Percentiles rank a stretch among this genome's conserved stretches.
Evolutionary conservation across 73 alveolate species (phyloP).

Genomic region (Durusdinium trenchii): DNA sequence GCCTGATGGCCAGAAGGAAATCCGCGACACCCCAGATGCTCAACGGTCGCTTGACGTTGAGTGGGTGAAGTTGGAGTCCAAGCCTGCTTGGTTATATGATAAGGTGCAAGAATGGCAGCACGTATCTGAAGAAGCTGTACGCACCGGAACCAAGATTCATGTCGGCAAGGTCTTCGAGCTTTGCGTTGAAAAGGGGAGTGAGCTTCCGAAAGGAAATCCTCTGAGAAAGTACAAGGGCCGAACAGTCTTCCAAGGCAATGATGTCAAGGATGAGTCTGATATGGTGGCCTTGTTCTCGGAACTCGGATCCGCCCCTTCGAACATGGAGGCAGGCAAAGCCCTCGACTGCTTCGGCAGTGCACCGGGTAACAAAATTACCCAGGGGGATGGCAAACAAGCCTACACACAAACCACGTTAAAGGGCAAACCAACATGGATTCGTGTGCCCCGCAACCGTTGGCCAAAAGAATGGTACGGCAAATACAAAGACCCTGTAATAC

Average conservation of each 20-base stretch:
- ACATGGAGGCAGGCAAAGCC: not conserved
- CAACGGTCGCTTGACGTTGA: not conserved
- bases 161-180: not conserved
- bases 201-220: not conserved
- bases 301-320: not conserved
- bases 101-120: not conserved
- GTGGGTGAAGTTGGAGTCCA: too few relatives aligned
- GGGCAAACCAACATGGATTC: not conserved
- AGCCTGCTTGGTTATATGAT: too few relatives aligned
- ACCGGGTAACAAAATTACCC: not conserved
- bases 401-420: too few relatives aligned
- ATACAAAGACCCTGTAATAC: too few relatives aligned
- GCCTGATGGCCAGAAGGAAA: too few relatives aligned
- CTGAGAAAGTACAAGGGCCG: too few relatives aligned
- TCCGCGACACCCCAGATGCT: not conserved
- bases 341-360: not conserved
- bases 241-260: too few relatives aligned
- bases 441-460: not conserved
- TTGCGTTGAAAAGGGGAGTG: not conserved
- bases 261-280: too few relatives aligned
- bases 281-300: too few relatives aligned
- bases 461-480: not conserved
- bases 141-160: not conserved
- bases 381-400: too few relatives aligned
- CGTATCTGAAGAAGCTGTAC: not conserved